Percentiles rank a stretch among this genome's conserved stretches.
These are phyloP conservation scores for Euphorbia pulcherrima DNA, from an alignment of 345 rosid species.

Conservation along the genomic window DNA sequence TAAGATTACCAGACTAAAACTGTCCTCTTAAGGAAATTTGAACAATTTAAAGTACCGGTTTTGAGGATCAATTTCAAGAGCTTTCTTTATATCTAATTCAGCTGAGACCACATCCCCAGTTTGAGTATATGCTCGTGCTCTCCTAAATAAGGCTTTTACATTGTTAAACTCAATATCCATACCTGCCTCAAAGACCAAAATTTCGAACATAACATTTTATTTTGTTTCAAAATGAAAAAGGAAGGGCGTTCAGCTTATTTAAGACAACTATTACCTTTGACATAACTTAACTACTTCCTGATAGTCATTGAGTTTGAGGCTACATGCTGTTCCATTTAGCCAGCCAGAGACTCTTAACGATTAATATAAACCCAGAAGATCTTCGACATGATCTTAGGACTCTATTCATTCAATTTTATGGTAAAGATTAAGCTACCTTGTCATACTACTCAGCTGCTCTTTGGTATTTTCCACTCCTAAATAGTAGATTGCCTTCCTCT, in stretches of 20 bases:
- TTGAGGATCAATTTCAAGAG: slow-evolving; percentile 47
- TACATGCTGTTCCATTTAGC: slow-evolving; percentile 60
- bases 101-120: slow-evolving; percentile 45
- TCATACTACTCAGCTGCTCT: slow-evolving; percentile 50
- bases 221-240: background rate
- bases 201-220: slow-evolving; percentile 8
- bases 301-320: slow-evolving; percentile 47
- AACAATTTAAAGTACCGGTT: slow-evolving; percentile 44
- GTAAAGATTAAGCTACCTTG: slow-evolving; percentile 33
- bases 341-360: slow-evolving; percentile 47
- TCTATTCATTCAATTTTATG: slow-evolving; percentile 2
- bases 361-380: slow-evolving; percentile 11
- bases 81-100: slow-evolving; percentile 51
- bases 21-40: too few relatives aligned
- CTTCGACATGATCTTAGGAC: background rate
- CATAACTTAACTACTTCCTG: slow-evolving; percentile 44
- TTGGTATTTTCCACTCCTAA: slow-evolving; percentile 47
- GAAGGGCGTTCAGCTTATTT: background rate
- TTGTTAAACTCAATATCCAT: slow-evolving; percentile 45
- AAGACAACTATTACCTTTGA: slow-evolving; percentile 27
- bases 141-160: slow-evolving; percentile 54
- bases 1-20: too few relatives aligned
- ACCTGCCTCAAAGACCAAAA: slow-evolving; percentile 33
- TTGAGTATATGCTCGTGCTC: slow-evolving; percentile 57
- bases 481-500: slow-evolving; percentile 56